These are phyloP conservation scores for Amphirosellinia nigrospora DNA, from an alignment of 495 filamentous ascomycete species.

Conservation along the genomic window DNA sequence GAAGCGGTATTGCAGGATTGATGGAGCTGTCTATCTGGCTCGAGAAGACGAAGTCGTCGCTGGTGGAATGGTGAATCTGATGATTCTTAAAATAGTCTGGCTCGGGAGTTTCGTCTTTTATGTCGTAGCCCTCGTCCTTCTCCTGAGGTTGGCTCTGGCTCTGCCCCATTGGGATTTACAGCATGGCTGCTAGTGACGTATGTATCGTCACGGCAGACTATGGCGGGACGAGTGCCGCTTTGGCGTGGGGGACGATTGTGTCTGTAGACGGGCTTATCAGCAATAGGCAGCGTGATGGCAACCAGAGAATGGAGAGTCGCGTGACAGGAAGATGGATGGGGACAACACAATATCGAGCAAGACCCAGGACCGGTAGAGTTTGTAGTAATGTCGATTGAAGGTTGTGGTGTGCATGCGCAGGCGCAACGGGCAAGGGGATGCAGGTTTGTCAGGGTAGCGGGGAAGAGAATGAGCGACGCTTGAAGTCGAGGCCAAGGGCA, in stretches of 20 bases:
- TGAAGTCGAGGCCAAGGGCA: neutral
- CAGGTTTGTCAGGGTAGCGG: neutral
- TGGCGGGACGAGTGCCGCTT: neutral
- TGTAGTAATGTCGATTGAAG: neutral
- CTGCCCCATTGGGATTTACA: conserved; percentile 21
- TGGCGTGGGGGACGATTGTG: neutral
- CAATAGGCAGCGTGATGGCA: neutral
- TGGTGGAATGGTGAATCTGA: neutral
- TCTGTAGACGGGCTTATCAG: neutral
- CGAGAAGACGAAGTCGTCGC: conserved; percentile 17
- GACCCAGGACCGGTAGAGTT: neutral
- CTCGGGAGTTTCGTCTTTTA: neutral
- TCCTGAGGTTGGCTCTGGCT: conserved; percentile 6
- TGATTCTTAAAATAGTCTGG: neutral
- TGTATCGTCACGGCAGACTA: conserved; percentile 10
- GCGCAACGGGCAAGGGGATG: neutral
- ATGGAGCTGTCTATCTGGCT: conserved; percentile 21
- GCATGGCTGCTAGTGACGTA: conserved; percentile 22
- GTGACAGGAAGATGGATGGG: neutral
- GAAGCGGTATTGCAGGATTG: neutral
- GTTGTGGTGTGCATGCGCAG: neutral
- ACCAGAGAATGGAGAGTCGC: neutral
- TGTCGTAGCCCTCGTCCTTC: conserved; percentile 6
- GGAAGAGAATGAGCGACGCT: neutral
- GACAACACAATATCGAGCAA: neutral